Conservation (phyloP, 257 asterid genomes). For the Nicotiana sylvestris region DNA sequence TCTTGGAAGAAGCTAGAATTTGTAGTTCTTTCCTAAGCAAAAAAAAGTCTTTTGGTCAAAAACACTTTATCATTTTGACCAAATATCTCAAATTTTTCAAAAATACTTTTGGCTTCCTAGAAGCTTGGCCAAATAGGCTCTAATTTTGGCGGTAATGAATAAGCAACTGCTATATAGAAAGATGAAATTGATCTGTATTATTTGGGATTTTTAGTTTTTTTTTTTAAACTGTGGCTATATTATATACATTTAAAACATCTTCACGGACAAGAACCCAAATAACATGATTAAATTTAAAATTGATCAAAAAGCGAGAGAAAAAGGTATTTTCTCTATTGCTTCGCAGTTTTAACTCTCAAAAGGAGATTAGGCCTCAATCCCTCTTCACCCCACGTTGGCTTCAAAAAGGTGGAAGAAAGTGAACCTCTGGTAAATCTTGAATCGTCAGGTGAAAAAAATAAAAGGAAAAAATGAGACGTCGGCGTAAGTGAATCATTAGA, state of each 20-base stretch:
- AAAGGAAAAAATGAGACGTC: not conserved
- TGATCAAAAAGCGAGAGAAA: not conserved
- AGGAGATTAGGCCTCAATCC: not conserved
- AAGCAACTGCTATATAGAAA: not conserved
- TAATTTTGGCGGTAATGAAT: not conserved
- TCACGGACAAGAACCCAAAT: not conserved
- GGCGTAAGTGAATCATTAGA: not conserved
- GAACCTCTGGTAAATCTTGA: not conserved
- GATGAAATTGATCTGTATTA: not conserved
- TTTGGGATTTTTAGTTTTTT: not conserved
- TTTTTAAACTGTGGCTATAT: not conserved
- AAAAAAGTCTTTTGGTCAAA: too few species aligned
- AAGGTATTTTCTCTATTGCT: not conserved
- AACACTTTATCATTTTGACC: too few species aligned
- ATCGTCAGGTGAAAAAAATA: not conserved
- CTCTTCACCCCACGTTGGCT: not conserved
- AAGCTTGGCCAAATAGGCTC: not conserved
- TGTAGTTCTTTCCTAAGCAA: too few species aligned
- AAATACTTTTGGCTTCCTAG: too few species aligned
- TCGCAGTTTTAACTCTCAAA: not conserved
- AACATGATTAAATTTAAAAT: not conserved
- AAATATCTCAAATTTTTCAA: too few species aligned
- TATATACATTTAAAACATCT: not conserved
- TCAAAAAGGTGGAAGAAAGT: not conserved
- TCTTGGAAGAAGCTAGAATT: too few species aligned